Base-by-base conservation (phyloP, 768 basidiomycete genomes). In the Naematelia aurantialba region DNA sequence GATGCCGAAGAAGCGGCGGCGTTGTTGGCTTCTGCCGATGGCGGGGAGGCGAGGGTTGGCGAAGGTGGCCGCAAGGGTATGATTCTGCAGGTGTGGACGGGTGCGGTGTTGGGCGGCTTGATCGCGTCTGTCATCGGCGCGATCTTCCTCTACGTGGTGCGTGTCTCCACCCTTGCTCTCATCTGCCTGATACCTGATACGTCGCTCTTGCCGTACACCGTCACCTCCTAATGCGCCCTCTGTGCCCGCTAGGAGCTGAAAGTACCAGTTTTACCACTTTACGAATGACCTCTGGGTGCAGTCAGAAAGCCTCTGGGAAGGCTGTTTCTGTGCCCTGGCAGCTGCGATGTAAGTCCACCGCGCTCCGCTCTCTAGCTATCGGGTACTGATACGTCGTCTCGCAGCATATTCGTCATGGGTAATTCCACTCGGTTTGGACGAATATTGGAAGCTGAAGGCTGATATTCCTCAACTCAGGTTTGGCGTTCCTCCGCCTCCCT, bases 301-400 rank as follows among this genome's bases (percentile, higher is more conserved):
- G 70, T 83, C 89, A 4, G 92, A 96, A 78, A 82, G 84, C 51
- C 78, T 92, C 55, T 94, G 92, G 92, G 92, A 96, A 81, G 92
- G 91, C 82, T 62, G 67, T 68, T 79, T 80, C 61, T 68, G 68
- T 45, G 58, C 76, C 17, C 59, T 68, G 2, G 69, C 74, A 13
- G 60, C 58, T 25, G 31, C 61, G 0, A 30, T 67, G 66, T 67
- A 45, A 51, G 66, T 66, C n/a, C 25, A 3, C 17, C 45, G 5
- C 29, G 13, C 45, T 25, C 25, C 17, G 14, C 24, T 8, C 5
- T 5, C 24, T 3, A 12, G 5, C 39, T 12, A 5, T 21, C 22
- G 54, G 3, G 4, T n/a, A 17, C 34, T 39, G 34, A 39, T 39
- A 39, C 17, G 34, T 8, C 17, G 17, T 39, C 8, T 8, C 19